Conservation (phyloP, 2,329 filamentous ascomycete genomes). For the Didymella segeticola region DNA sequence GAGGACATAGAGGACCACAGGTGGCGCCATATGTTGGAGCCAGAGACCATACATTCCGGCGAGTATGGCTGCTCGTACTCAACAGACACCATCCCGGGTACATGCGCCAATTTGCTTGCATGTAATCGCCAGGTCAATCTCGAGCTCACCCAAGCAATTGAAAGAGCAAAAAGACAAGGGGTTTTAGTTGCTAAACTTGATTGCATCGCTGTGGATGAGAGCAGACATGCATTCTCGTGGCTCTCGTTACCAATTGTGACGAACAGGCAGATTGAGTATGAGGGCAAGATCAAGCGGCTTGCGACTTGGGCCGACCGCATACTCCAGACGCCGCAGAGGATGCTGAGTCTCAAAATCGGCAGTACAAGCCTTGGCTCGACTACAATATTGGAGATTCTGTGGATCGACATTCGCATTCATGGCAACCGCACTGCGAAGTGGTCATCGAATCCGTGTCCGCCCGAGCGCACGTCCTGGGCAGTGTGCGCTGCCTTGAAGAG, state of each 20-base stretch:
- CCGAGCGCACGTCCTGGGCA: conserved; percentile 42
- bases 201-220: conserved; percentile 40
- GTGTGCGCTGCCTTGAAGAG: conserved; percentile 44
- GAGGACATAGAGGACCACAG: conserved; percentile 25
- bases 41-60: conserved; percentile 22
- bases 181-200: conserved; percentile 34
- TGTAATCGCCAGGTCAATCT: conserved; percentile 38
- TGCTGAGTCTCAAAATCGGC: conserved; percentile 8
- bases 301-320: conserved; percentile 27
- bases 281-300: conserved; percentile 13
- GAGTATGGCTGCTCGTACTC: conserved; percentile 38
- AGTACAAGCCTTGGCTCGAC: background rate
- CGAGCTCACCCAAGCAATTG: conserved; percentile 38
- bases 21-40: conserved; percentile 26
- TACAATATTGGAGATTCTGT: conserved; percentile 33
- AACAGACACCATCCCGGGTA: conserved; percentile 28
- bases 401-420: conserved; percentile 39
- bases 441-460: conserved; percentile 23
- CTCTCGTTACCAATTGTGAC: conserved; percentile 38
- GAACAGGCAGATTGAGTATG: conserved; percentile 15
- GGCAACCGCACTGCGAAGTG: conserved; percentile 31
- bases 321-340: conserved; percentile 15
- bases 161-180: conserved; percentile 24
- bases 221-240: conserved; percentile 43
- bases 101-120: conserved; percentile 40